Conservation (phyloP, 2,329 filamentous ascomycete genomes). For the Chrysoporthe puriensis region DNA sequence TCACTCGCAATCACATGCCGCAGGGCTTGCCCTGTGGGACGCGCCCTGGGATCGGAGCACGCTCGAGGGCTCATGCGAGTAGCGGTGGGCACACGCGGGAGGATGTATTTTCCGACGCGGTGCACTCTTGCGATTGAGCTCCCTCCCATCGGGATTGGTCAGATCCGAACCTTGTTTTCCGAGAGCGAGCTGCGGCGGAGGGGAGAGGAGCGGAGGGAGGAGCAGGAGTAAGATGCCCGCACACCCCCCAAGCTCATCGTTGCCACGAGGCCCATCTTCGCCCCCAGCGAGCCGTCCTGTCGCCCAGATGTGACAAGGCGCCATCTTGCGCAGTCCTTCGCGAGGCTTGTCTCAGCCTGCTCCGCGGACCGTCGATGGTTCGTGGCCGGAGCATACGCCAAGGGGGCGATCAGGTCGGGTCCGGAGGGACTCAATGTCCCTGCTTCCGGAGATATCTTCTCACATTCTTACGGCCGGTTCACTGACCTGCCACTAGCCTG, state of each 20-base stretch:
- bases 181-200: conserved; percentile 19
- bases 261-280: background rate
- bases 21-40: conserved; percentile 12
- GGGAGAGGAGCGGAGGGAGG: conserved; percentile 21
- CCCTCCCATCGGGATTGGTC: conserved; percentile 9
- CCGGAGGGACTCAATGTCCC: too few relatives aligned
- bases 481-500: conserved; percentile 22
- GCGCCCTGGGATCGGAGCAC: conserved; percentile 1
- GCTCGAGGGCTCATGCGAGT: conserved; percentile 1
- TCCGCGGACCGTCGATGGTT: background rate
- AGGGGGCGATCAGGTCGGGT: background rate
- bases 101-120: conserved; percentile 5
- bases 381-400: background rate
- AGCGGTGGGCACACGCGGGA: background rate
- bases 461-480: background rate
- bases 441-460: background rate
- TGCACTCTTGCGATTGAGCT: background rate
- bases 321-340: background rate
- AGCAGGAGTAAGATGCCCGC: conserved; percentile 20
- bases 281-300: background rate
- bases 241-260: background rate
- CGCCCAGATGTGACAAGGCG: background rate
- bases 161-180: conserved; percentile 24
- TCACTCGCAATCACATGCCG: conserved; percentile 25
- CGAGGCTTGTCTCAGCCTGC: background rate